Evolutionary conservation across 768 basidiomycete species (phyloP), one percentile per base, ranked within the genome.

Genomic region (Auricularia auricula-judae): DNA sequence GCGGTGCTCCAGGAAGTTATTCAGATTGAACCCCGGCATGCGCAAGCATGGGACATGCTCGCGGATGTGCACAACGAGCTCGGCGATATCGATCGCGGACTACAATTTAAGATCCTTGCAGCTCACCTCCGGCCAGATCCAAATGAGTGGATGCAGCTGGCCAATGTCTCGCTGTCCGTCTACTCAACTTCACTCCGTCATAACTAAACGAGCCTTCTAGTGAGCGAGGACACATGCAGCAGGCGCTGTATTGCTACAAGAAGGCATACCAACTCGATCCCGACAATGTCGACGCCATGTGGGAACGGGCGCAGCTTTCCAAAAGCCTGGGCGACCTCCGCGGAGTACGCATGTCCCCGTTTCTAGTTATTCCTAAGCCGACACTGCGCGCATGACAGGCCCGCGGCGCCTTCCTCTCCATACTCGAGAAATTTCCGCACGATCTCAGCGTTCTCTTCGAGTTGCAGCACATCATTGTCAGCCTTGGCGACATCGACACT

Each of bases 1-100:
- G 82, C 85, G 21, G 81, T 87, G 33, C 90, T 94, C 84, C 86
- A 88, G 71, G 93, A 98, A 71, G 91, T 97, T 68, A 93, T 99
- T 63, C 85, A 92, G 8, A 91, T 94, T 64, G 96, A 99, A 72
- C 93, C 95, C 2, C 84, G 89, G 18, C 89, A 93, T 1, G 79
- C 82, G 0, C 76, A 84, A 2, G 90, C 93, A 1, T 99, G 95
- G 95, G 84, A 86, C 7, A 91, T 93, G 0, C 82, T 98, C 4
- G 92, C 90, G 2, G 84, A 88, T 67, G 91, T 91, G 69, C 88
- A 93, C 71, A 82, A 85, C 39, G 91, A 93, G 69, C 75, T 84
- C 72, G 79, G 82, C 4, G 84, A 95, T 65, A 72, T 73, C 2
- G 80, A 88, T 62, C 89, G 87, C 66, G 88, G 87, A 0, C 76